Evolutionary conservation across 331 rosid species (phyloP), one percentile per base, ranked within the genome.

Genomic region (Prunus yedoensis): DNA sequence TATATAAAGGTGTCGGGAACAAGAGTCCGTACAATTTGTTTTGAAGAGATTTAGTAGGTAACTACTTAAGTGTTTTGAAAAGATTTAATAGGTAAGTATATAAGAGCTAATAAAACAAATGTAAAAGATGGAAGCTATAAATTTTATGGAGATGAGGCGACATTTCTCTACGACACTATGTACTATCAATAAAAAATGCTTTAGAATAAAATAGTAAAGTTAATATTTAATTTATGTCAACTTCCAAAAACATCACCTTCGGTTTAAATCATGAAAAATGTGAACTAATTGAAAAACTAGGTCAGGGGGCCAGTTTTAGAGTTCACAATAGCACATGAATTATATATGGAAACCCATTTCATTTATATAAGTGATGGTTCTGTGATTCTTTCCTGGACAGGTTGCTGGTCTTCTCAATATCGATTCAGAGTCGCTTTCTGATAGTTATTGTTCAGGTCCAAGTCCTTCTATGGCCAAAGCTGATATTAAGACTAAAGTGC

Each of bases 401-500:
- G 84, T 89, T 30, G 76, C 79, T 35, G 80, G 88, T 30, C 43
- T 85, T 69, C 91, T 91, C 78, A 86, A 89, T 68, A 78, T 81
- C 52, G 73, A 77, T 74, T 79, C 85, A 49, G 87, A 87, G 73
- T 32, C 53, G 53, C 72, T 74, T 59, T 50, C 89, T 47, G 78
- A 63, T 62, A 70, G 8, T 68, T 86, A 84, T 73, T 78, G 85
- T 65, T 74, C 83, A 32, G 87, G 83, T 79, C 66, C 60, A 35
- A 76, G 61, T 68, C 87, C 91, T 83, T 77, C 76, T 54, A 57
- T 25, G 69, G 77, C 84, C 45, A 10, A 68, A 45, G 83, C 85
- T 68, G 68, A 66, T 63, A 78, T 89, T 52, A 83, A 81, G 83
- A 17, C 83, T 66, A 87, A 79, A 47, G 77, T 85, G 56, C 93